Evolutionary conservation across 352 stramenopile species (phyloP).

Genomic region (Globisporangium paroecandrum): DNA sequence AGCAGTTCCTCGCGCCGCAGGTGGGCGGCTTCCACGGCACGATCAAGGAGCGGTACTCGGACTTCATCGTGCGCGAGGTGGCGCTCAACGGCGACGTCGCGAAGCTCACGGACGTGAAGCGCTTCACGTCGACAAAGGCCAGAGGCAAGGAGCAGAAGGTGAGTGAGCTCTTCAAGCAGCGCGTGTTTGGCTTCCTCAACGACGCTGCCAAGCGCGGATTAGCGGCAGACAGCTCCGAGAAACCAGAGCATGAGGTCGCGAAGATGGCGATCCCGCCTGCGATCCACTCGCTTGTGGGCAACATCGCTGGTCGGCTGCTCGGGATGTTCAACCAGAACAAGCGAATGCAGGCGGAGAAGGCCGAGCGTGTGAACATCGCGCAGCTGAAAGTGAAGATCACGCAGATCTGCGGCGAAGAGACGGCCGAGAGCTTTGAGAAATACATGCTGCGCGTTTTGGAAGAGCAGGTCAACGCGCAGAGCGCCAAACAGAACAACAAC

Average conservation of each 20-base stretch:
- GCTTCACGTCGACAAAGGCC: slow-evolving; percentile 27
- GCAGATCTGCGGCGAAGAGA: slow-evolving; percentile 40
- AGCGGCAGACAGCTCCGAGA: slow-evolving; percentile 1
- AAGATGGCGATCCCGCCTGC: slow-evolving; percentile 32
- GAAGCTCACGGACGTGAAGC: slow-evolving; percentile 60
- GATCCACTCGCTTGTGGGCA: slow-evolving; percentile 55
- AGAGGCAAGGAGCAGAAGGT: slow-evolving; percentile 53
- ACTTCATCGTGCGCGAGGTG: slow-evolving; percentile 91
- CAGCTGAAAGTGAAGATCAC: slow-evolving; percentile 42
- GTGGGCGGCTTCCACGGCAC: slow-evolving; percentile 77
- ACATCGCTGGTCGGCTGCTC: slow-evolving; percentile 50
- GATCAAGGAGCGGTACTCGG: slow-evolving; percentile 89
- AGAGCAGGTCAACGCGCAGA: slow-evolving; percentile 20
- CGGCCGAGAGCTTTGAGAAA: slow-evolving; percentile 30
- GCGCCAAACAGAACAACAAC: slow-evolving; percentile 17
- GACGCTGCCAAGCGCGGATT: slow-evolving; percentile 29
- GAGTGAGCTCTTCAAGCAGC: slow-evolving; percentile 79
- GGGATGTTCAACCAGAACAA: slow-evolving; percentile 67
- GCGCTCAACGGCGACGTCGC: slow-evolving; percentile 49
- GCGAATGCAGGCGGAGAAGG: slow-evolving; percentile 27
- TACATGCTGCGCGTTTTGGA: slow-evolving; percentile 51
- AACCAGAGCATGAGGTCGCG: slow-evolving; percentile 15
- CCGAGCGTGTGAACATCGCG: slow-evolving; percentile 39
- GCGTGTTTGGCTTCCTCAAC: slow-evolving; percentile 58
- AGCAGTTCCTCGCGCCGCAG: slow-evolving; percentile 53